Evolutionary conservation across 345 rosid genomes (phyloP).

Genomic region (Turnera subulata): DNA sequence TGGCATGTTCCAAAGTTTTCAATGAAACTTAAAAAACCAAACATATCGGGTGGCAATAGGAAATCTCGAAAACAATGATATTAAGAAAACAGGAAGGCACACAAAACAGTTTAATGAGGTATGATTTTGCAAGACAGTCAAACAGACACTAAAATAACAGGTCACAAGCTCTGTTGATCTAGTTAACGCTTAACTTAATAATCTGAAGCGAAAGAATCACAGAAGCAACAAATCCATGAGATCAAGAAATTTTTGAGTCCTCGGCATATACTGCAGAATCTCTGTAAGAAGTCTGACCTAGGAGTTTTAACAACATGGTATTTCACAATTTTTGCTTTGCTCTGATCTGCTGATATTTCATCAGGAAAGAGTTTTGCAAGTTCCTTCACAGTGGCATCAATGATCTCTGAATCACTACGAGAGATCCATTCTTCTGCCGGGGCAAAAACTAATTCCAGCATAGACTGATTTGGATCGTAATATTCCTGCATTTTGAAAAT

Average conservation of each 20-base stretch:
- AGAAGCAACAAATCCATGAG: too few relatives aligned
- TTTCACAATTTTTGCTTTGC: slow-evolving; percentile 85
- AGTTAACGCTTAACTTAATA: too few relatives aligned
- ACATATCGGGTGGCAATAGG: too few relatives aligned
- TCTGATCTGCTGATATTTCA: slow-evolving; percentile 82
- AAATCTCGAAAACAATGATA: too few relatives aligned
- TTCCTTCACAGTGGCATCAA: slow-evolving; percentile 91
- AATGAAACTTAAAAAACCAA: background rate
- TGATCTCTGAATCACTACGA: slow-evolving; percentile 66
- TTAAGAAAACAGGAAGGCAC: too few relatives aligned
- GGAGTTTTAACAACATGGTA: slow-evolving; percentile 93
- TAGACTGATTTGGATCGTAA: slow-evolving; percentile 78
- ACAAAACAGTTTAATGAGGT: too few relatives aligned
- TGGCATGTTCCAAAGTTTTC: background rate
- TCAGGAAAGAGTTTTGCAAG: slow-evolving; percentile 89
- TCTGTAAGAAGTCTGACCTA: slow-evolving; percentile 45
- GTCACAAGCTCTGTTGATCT: background rate
- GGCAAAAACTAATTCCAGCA: slow-evolving; percentile 95
- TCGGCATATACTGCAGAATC: background rate
- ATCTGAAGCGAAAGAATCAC: too few relatives aligned
- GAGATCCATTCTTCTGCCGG: slow-evolving; percentile 97
- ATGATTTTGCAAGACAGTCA: background rate
- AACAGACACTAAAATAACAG: background rate
- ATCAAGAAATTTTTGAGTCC: too few relatives aligned
- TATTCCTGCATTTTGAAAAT: slow-evolving; percentile 52